Evolutionary conservation across 192 early-diverging fungal genomes (phyloP), one percentile per base, ranked within the genome.

Genomic region (Coemansia biformis): DNA sequence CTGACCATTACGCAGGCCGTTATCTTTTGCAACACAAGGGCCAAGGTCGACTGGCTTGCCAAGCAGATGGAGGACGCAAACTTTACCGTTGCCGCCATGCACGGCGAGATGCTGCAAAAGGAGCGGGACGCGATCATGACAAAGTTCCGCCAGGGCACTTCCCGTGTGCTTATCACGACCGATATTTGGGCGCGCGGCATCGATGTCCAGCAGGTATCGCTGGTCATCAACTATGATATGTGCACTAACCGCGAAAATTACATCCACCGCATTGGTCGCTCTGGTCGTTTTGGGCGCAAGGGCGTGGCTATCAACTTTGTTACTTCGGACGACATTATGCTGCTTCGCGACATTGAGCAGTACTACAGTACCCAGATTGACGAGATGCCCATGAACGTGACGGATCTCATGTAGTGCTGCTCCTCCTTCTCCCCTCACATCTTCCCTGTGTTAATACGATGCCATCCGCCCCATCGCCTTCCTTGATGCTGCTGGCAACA

Each of bases 231-330:
- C 77, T 99, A 99, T 60, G 96, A 99, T 69, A 81, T 97, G 49
- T 90, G 93, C 14, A 79, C 77, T 32, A 92, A 96, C 78, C 90
- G 92, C 78, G 94, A 97, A 80, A 86, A 89, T 61, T 99, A 99
- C 58, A 96, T 99, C 51, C 96, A 99, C 77, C 86, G 93, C 37
- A 99, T 97, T 63, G 96, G 96, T 79, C 86, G 96, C 54, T 89
- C 86, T 14, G 96, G 96, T 43, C 87, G 96, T 35, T 99, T 99
- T 63, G 96, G 96, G 38, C 83, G 94, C 57, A 99, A 97, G 79
- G 96, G 96, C 80, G 93, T 99, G 43, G 93, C 93, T 12, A 95
- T 96, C 66, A 96, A 96, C 75, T 96, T 98, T 87, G 93, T 95
- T 29, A 94, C 85, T n/a, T 80, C 81, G 51, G 93, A 97, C 16